Conservation (phyloP, 78 protist genomes). For the Anaeramoeba flamelloides region DNA sequence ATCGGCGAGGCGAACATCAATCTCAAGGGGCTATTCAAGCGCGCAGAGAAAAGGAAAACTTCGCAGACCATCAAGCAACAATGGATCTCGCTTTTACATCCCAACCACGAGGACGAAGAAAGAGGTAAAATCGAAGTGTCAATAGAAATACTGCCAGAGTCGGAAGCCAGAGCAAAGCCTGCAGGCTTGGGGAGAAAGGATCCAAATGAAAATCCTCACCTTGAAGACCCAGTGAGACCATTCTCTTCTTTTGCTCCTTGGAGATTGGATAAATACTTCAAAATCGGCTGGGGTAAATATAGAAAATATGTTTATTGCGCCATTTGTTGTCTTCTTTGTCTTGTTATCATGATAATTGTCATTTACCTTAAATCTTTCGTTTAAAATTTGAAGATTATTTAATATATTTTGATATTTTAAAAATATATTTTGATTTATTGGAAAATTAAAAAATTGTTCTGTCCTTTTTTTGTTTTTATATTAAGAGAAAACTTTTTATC, state of each 20-base stretch:
- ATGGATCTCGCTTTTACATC: conserved; percentile 21
- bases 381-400: too few relatives aligned
- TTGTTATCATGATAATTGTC: neutral
- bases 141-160: conserved; percentile 9
- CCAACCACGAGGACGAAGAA: conserved; percentile 9
- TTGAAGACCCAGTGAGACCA: conserved; percentile 12
- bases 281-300: conserved; percentile 4
- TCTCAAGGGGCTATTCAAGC: conserved; percentile 13
- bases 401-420: too few relatives aligned
- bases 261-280: conserved; percentile 1
- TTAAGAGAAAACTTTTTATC: conserved; percentile 6
- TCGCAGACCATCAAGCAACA: neutral
- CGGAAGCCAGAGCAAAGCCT: conserved; percentile 12
- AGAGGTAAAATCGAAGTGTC: neutral
- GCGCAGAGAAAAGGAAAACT: neutral
- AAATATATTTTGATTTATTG: too few relatives aligned
- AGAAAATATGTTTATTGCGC: conserved; percentile 1
- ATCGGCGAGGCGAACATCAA: conserved; percentile 14
- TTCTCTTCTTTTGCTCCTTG: conserved; percentile 16
- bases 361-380: too few relatives aligned
- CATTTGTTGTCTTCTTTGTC: conserved; percentile 3
- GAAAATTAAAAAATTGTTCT: too few relatives aligned
- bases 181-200: conserved; percentile 9
- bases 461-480: too few relatives aligned
- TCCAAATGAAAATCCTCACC: conserved; percentile 13